These are phyloP conservation scores for Penicillium freii DNA, from an alignment of 2,329 filamentous ascomycete species.

Conservation along the genomic window DNA sequence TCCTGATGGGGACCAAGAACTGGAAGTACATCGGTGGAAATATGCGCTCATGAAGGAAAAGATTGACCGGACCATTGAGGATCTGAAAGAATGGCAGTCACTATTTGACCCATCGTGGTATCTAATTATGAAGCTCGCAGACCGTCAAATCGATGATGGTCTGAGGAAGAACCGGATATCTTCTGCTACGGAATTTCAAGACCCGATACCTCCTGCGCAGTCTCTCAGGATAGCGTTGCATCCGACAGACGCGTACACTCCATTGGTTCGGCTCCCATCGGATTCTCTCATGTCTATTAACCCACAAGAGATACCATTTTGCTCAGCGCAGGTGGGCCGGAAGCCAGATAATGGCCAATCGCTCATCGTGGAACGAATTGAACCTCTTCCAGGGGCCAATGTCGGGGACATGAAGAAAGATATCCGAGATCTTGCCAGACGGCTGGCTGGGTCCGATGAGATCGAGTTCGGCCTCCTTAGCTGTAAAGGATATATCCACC, in stretches of 20 bases:
- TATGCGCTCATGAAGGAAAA: conserved; percentile 8
- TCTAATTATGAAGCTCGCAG: background rate
- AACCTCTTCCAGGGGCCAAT: background rate
- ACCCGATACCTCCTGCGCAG: background rate
- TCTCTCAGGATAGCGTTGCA: background rate
- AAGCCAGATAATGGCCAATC: background rate
- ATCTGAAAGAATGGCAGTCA: background rate
- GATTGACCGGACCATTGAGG: background rate
- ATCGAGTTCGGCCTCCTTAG: background rate
- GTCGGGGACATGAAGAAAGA: background rate
- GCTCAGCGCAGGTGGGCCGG: background rate
- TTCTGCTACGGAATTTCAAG: background rate
- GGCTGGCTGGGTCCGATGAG: background rate
- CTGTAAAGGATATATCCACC: background rate
- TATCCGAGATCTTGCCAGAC: background rate
- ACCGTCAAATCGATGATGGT: background rate
- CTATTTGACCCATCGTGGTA: conserved; percentile 2
- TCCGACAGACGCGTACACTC: too few relatives aligned
- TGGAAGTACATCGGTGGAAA: background rate
- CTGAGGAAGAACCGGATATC: background rate
- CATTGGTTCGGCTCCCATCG: background rate
- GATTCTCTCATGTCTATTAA: background rate
- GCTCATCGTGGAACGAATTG: background rate
- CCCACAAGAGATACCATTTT: background rate
- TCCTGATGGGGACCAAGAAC: background rate